Conservation (phyloP, 345 rosid species). For the Linum trigynum region DNA sequence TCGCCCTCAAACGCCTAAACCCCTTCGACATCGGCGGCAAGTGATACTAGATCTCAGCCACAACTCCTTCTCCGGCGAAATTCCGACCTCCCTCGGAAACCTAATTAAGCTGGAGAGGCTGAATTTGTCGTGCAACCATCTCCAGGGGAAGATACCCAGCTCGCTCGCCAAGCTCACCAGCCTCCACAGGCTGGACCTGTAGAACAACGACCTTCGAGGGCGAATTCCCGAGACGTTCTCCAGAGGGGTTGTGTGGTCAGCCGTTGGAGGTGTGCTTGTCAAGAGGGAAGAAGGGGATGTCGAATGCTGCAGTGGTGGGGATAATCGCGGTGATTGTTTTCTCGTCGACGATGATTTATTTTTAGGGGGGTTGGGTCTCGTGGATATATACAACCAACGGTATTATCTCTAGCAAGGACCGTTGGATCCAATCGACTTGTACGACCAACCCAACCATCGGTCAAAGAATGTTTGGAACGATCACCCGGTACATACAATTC, state of each 20-base stretch:
- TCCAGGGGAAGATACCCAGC: constrained; percentile 50
- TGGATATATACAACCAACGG: too few species aligned
- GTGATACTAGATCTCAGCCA: constrained; percentile 67
- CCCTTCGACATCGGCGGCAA: constrained; percentile 37
- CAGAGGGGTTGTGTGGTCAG: constrained; percentile 43
- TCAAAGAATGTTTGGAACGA: too few species aligned
- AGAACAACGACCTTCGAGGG: constrained; percentile 61
- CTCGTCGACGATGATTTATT: constrained; percentile 41
- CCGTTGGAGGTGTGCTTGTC: constrained; percentile 41
- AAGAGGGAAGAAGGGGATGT: constrained; percentile 20
- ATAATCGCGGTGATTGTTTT: constrained; percentile 49
- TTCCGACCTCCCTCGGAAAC: constrained; percentile 56
- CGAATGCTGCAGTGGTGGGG: constrained; percentile 33
- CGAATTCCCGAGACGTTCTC: constrained; percentile 47
- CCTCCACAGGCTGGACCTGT: constrained; percentile 61
- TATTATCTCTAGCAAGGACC: too few species aligned
- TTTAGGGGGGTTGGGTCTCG: too few species aligned
- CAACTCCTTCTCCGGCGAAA: constrained; percentile 47
- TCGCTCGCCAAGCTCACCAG: constrained; percentile 65
- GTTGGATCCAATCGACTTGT: too few species aligned
- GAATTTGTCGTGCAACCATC: constrained; percentile 61
- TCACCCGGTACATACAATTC: too few species aligned
- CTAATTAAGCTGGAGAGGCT: constrained; percentile 61
- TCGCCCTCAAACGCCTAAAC: constrained; percentile 68
- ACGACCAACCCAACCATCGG: too few species aligned